phyloP scores from a whole-genome alignment of 139 green algal genomes.

The Coelastrella sp. region DNA sequence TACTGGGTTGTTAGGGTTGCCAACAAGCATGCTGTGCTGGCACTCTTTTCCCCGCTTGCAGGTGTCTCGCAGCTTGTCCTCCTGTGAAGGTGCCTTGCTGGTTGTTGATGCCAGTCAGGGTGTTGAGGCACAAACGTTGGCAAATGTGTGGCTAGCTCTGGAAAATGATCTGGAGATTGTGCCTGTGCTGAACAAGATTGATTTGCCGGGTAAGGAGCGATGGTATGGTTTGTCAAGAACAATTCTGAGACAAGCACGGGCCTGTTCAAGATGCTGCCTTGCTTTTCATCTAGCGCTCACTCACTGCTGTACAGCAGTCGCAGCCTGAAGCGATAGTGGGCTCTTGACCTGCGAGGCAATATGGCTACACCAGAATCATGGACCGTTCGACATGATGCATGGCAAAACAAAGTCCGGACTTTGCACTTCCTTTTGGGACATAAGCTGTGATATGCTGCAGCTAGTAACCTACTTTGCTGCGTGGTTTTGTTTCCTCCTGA shows the following conservation, averaged over 20 bases:
- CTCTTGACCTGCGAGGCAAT: not conserved
- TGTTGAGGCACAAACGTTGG: conserved; percentile 98
- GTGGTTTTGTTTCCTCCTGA: not conserved
- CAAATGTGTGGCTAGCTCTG: conserved; percentile 98
- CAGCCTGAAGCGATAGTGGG: too few species aligned
- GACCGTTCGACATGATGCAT: not conserved
- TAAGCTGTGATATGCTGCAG: not conserved
- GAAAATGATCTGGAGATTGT: conserved; percentile 99
- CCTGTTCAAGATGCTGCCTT: not conserved
- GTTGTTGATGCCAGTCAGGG: conserved; percentile 98
- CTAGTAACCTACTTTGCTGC: too few species aligned
- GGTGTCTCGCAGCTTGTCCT: conserved; percentile 94
- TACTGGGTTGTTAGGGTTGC: too few species aligned
- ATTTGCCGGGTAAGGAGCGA: conserved; percentile 84
- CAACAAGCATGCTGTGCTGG: not conserved
- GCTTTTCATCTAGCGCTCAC: not conserved
- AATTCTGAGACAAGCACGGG: too few species aligned
- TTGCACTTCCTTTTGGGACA: not conserved
- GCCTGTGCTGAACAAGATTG: conserved; percentile 98
- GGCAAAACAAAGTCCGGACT: too few species aligned
- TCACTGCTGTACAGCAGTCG: too few species aligned
- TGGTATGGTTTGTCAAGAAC: not conserved
- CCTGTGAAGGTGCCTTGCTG: conserved; percentile 97
- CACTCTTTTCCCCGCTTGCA: conserved; percentile 25
- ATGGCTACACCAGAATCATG: not conserved